phyloP scores from a whole-genome alignment of 2,329 filamentous ascomycete species.

The Akanthomyces lecanii region DNA sequence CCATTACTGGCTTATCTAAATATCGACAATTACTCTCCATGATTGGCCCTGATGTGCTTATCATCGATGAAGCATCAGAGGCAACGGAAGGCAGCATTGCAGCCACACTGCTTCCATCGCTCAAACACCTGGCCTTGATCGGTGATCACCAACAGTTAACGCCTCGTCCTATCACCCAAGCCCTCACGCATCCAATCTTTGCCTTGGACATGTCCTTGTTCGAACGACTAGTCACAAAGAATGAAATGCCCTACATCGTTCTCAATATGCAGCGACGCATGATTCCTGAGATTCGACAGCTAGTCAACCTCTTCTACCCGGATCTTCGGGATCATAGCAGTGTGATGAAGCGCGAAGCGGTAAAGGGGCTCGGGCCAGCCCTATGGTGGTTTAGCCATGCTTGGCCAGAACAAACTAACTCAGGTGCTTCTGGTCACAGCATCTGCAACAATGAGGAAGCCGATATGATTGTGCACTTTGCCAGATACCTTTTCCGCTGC shows the following conservation, averaged over 20 bases:
- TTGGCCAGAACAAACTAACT: constrained; percentile 61
- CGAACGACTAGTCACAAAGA: constrained; percentile 63
- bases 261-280: constrained; percentile 64
- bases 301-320: constrained; percentile 47
- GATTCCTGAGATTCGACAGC: constrained; percentile 40
- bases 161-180: constrained; percentile 60
- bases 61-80: constrained; percentile 80
- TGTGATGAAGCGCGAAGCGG: constrained; percentile 32
- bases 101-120: constrained; percentile 46
- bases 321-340: constrained; percentile 40
- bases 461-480: constrained; percentile 69
- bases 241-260: constrained; percentile 58
- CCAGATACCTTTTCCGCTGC: constrained; percentile 67
- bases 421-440: constrained; percentile 50
- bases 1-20: constrained; percentile 77
- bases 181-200: constrained; percentile 57
- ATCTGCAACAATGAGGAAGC: constrained; percentile 69
- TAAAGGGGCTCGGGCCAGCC: constrained; percentile 35
- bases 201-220: constrained; percentile 73
- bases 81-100: constrained; percentile 60
- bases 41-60: constrained; percentile 60
- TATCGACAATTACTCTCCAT: constrained; percentile 67
- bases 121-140: constrained; percentile 55
- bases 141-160: constrained; percentile 79
- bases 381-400: constrained; percentile 45